Percentiles rank a stretch among this genome's conserved stretches.
Conservation (phyloP, 73 alveolate genomes). For the Stentor roeselii region DNA sequence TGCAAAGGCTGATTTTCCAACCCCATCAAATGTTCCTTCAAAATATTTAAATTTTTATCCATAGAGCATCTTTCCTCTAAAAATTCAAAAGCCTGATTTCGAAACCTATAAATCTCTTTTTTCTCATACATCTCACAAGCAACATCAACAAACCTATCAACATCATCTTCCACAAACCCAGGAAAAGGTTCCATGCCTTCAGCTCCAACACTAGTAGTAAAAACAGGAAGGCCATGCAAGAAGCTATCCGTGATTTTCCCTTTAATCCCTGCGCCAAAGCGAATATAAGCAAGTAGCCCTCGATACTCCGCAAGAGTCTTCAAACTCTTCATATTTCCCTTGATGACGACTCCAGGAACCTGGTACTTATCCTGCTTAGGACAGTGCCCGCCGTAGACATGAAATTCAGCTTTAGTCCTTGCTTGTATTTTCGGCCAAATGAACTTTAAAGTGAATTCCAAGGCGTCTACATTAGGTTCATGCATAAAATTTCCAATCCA, state of each 20-base stretch:
- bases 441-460: conserved; percentile 30
- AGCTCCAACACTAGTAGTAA: conserved; percentile 63
- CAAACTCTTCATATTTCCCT: conserved; percentile 42
- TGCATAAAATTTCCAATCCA: conserved; percentile 54
- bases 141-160: not conserved
- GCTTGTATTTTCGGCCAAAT: conserved; percentile 49
- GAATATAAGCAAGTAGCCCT: conserved; percentile 47
- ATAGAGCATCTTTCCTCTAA: not conserved
- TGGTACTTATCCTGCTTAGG: conserved; percentile 26
- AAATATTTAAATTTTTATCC: not conserved
- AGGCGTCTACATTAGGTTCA: conserved; percentile 46
- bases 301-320: conserved; percentile 44
- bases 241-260: conserved; percentile 60
- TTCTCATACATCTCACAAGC: not conserved
- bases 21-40: not conserved
- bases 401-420: conserved; percentile 38
- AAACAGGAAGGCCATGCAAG: conserved; percentile 50
- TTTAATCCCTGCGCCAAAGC: conserved; percentile 65
- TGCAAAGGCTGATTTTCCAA: conserved; percentile 13
- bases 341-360: conserved; percentile 34
- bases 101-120: not conserved
- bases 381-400: conserved; percentile 49
- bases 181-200: conserved; percentile 40
- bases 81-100: not conserved
- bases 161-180: not conserved